Evolutionary conservation across 2,329 filamentous ascomycete species (phyloP), one percentile per base, ranked within the genome.

Genomic region (Fusarium siculi): DNA sequence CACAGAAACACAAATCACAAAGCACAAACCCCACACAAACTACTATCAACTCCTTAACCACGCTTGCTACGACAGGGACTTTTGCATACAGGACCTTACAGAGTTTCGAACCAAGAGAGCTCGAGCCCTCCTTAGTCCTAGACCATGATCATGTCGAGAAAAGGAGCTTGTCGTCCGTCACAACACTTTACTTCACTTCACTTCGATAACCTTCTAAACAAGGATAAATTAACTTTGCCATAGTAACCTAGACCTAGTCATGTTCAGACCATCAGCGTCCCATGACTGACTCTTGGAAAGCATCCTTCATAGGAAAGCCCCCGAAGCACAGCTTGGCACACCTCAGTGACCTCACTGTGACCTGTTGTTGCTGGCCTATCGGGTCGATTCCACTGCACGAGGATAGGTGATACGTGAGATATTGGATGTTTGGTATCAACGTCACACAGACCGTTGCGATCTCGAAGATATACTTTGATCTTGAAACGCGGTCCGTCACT

Each of bases 11-110:
- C 62, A 53, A 50, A 50, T 30, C 32, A 47, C 43, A 30, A 63
- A 53, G 43, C 55, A 70, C 59, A 63, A 56, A 71, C 36, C 46
- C 50, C 61, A 63, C 52, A 69, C 59, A 70, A 66, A 47, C 44
- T 21, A 66, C 61, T 53, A 36, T 55, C 58, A 23, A 55, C 54
- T 42, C 36, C 43, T 53, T 44, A 23, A 18, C 36, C 47, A 40
- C 37, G 42, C 40, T 40, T 58, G n/a, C 21, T 30, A 40, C 25
- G 40, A 15, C 40, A 56, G 32, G 40, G 16, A 64, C 56, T 52
- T 52, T 62, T 62, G 56, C 18, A 44, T 44, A 61, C 32, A 36
- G n/a, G n/a, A 25, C 49, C 32, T 36, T 25, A 21, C 63, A 62
- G 55, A 68, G 54, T 68, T 68, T 62, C 34, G 37, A 18, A 30